phyloP scores from a whole-genome alignment of 1,284 basidiomycete species.

The Agroathelia rolfsii region DNA sequence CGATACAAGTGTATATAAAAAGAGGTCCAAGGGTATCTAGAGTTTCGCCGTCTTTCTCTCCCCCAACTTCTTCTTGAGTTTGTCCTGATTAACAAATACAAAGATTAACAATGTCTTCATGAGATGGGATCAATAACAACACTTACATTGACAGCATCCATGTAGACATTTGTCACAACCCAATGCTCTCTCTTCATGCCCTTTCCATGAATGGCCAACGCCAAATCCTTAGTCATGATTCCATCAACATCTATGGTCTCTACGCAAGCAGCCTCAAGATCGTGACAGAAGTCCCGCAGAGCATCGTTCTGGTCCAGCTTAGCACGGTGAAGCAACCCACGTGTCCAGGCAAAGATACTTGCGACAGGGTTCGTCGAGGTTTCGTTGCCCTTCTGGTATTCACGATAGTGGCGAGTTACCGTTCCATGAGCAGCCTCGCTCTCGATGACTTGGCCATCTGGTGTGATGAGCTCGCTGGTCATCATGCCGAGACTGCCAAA shows the following conservation, averaged over 20 bases:
- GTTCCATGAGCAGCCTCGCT: constrained; percentile 90
- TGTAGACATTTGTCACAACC: constrained; percentile 86
- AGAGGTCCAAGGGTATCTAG: not conserved
- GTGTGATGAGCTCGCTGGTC: constrained; percentile 95
- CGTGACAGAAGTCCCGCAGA: constrained; percentile 68
- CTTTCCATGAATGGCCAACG: constrained; percentile 91
- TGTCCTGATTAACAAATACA: constrained; percentile 7
- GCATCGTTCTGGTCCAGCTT: constrained; percentile 82
- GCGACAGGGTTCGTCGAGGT: constrained; percentile 98
- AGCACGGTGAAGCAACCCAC: constrained; percentile 88
- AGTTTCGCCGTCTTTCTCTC: constrained; percentile 1
- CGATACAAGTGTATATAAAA: not conserved
- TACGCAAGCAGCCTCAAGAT: constrained; percentile 82
- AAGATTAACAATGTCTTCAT: not conserved
- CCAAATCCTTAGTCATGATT: constrained; percentile 96
- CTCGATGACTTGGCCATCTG: constrained; percentile 87
- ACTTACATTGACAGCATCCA: constrained; percentile 80
- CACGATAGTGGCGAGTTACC: constrained; percentile 93
- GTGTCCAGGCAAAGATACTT: constrained; percentile 98
- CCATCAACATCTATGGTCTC: constrained; percentile 88
- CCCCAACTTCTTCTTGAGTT: constrained; percentile 12
- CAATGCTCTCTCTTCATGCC: constrained; percentile 86
- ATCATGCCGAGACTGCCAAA: constrained; percentile 95
- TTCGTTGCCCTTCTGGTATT: constrained; percentile 93
- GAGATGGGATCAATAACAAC: not conserved